Evolutionary conservation across 1,139 yeast species (phyloP).

Genomic region (Pichia sp.): DNA sequence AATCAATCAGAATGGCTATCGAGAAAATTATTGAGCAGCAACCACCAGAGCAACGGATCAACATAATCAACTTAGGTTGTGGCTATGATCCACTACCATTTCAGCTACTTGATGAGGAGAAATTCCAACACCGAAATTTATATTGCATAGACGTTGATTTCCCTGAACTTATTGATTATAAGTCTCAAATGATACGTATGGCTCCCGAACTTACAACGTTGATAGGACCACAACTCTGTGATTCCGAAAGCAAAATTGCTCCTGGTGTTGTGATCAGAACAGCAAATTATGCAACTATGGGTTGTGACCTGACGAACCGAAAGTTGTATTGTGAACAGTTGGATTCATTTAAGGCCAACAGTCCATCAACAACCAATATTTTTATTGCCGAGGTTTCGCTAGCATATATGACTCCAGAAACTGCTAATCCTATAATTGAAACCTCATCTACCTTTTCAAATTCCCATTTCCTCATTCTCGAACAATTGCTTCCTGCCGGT

Average conservation of each 20-base stretch:
- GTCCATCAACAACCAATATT: conserved; percentile 40
- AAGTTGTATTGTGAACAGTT: conserved; percentile 40
- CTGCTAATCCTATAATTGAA: conserved; percentile 62
- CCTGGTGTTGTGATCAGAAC: conserved; percentile 40
- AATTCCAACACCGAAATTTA: conserved; percentile 30
- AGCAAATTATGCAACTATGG: conserved; percentile 52
- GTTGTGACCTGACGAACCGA: conserved; percentile 63
- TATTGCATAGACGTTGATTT: conserved; percentile 71
- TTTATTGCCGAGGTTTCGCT: conserved; percentile 81
- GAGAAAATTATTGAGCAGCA: conserved; percentile 37
- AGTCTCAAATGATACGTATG: conserved; percentile 47
- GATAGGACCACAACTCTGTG: conserved; percentile 32
- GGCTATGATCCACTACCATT: conserved; percentile 81
- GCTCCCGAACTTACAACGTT: conserved; percentile 46
- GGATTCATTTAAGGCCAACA: conserved; percentile 29
- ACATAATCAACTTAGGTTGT: conserved; percentile 71
- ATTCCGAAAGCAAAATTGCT: conserved; percentile 11
- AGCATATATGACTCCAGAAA: conserved; percentile 69
- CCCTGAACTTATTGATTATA: conserved; percentile 58
- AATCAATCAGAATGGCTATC: conserved; percentile 56
- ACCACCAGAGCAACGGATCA: conserved; percentile 21
- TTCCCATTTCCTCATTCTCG: conserved; percentile 63
- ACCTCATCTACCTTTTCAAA: conserved; percentile 45
- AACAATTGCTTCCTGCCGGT: conserved; percentile 69
- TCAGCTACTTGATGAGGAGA: conserved; percentile 45